Conservation (phyloP, 2,329 filamentous ascomycete species). For the Fusarium sp. region DNA sequence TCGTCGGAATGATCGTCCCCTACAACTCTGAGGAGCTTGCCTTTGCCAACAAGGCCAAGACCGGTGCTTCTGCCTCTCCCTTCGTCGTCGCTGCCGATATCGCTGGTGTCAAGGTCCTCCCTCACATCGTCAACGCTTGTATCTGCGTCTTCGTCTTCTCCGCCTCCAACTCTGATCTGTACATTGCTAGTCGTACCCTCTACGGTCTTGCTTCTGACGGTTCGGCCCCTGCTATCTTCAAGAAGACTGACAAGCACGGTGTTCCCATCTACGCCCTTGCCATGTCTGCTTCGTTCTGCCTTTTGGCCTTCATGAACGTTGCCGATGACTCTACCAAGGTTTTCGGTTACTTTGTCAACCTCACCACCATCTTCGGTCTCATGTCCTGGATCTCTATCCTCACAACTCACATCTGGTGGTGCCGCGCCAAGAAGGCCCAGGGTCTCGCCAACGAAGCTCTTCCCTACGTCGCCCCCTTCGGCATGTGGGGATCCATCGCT, state of each 20-base stretch:
- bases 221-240: conserved; percentile 77
- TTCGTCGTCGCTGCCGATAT: conserved; percentile 79
- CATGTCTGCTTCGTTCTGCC: conserved; percentile 68
- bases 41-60: conserved; percentile 61
- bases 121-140: conserved; percentile 76
- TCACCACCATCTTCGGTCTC: conserved; percentile 73
- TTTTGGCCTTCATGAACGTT: conserved; percentile 76
- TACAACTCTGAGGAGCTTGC: conserved; percentile 71
- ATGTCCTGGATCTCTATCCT: conserved; percentile 75
- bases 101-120: conserved; percentile 69
- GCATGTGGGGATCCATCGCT: conserved; percentile 73
- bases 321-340: conserved; percentile 64
- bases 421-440: conserved; percentile 70
- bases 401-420: conserved; percentile 73
- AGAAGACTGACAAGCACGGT: conserved; percentile 74
- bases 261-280: conserved; percentile 75
- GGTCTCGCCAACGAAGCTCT: conserved; percentile 63
- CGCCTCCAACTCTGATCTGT: conserved; percentile 80
- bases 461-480: conserved; percentile 76
- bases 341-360: conserved; percentile 74
- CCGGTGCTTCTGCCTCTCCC: conserved; percentile 64
- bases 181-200: conserved; percentile 77
- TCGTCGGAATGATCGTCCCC: conserved; percentile 80
- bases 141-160: conserved; percentile 82
- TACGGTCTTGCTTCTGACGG: conserved; percentile 78